phyloP scores from a whole-genome alignment of 768 basidiomycete species.

The Gymnopilus dilepis region DNA sequence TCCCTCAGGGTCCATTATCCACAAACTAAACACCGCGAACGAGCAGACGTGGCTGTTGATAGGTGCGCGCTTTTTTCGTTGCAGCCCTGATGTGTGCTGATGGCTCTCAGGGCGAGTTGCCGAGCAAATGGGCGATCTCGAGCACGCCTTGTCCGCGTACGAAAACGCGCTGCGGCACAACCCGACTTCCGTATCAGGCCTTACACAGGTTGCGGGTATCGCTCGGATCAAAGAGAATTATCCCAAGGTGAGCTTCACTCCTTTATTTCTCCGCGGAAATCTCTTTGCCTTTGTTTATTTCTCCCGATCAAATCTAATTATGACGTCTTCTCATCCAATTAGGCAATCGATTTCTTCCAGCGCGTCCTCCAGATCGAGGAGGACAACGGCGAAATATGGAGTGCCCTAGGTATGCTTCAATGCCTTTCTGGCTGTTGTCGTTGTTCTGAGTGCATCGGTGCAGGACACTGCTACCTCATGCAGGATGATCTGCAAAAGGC shows the following conservation, averaged over 20 bases:
- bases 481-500: slow-evolving; percentile 99
- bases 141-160: slow-evolving; percentile 91
- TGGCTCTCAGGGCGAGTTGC: slow-evolving; percentile 79
- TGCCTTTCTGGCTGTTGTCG: slow-evolving; percentile 21
- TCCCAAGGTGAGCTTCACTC: slow-evolving; percentile 69
- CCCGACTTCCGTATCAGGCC: slow-evolving; percentile 85
- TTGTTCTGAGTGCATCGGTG: slow-evolving; percentile 16
- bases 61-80: slow-evolving; percentile 53
- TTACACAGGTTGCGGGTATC: slow-evolving; percentile 94
- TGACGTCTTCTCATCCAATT: slow-evolving; percentile 45
- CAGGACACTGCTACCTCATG: slow-evolving; percentile 98
- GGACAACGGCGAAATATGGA: slow-evolving; percentile 99
- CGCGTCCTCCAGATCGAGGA: slow-evolving; percentile 88
- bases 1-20: slow-evolving; percentile 54
- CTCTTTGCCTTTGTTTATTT: slow-evolving; percentile 35
- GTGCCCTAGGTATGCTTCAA: slow-evolving; percentile 73
- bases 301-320: slow-evolving; percentile 39
- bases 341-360: slow-evolving; percentile 98
- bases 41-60: slow-evolving; percentile 96
- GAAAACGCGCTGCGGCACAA: slow-evolving; percentile 97
- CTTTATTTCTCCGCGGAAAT: slow-evolving; percentile 42
- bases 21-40: slow-evolving; percentile 84
- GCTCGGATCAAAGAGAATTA: slow-evolving; percentile 98
- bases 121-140: slow-evolving; percentile 94
- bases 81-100: slow-evolving; percentile 3